phyloP scores from a whole-genome alignment of 148 eudicot genomes.

The Drosera capensis region DNA sequence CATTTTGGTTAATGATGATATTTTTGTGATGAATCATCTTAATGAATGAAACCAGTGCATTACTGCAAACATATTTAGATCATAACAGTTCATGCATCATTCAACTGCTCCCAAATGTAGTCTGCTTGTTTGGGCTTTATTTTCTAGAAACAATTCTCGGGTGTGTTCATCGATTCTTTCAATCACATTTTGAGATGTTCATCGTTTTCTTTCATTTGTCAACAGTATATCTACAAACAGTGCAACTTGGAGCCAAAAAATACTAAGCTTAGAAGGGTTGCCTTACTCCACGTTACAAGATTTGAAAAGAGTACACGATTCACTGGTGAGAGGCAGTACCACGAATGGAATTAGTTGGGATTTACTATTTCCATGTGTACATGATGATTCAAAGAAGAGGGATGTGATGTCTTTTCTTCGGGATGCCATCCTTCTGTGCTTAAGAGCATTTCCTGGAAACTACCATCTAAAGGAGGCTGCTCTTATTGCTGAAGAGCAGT shows the following conservation, averaged over 20 bases:
- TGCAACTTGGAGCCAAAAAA: conserved; percentile 63
- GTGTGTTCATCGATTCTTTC: not conserved
- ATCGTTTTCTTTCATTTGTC: too few species aligned
- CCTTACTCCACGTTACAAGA: conserved; percentile 36
- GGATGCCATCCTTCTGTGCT: conserved; percentile 55
- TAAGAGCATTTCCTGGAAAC: conserved; percentile 54
- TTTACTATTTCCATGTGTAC: conserved; percentile 22
- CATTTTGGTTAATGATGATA: too few species aligned
- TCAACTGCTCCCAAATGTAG: too few species aligned
- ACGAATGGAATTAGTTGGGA: conserved; percentile 33
- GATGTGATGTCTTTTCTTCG: conserved; percentile 69
- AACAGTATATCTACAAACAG: conserved; percentile 80
- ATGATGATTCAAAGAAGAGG: conserved; percentile 30
- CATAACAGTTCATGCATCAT: too few species aligned
- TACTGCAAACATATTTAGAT: too few species aligned
- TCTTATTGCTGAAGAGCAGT: conserved; percentile 72
- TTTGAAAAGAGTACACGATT: conserved; percentile 28
- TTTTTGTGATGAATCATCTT: too few species aligned
- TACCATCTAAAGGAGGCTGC: conserved; percentile 65
- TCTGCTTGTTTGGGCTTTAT: too few species aligned
- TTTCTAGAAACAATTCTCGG: too few species aligned
- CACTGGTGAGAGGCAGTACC: conserved; percentile 14
- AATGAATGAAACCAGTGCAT: too few species aligned
- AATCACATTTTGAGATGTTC: not conserved
- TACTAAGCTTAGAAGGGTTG: conserved; percentile 37